phyloP scores from a whole-genome alignment of 768 basidiomycete species.

The Rickenella mellea region DNA sequence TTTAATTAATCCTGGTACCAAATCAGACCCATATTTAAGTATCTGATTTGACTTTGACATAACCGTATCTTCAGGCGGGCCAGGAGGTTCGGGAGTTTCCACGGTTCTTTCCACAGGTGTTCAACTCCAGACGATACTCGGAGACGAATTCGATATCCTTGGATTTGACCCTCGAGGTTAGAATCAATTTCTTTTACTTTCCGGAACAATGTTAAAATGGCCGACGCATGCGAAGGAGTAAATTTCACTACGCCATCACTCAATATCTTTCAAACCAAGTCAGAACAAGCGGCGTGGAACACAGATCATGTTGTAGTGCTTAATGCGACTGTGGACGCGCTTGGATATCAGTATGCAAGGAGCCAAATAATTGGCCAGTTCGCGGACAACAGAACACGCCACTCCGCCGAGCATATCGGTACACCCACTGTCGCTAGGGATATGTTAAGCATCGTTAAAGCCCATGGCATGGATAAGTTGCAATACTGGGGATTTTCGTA shows the following conservation, averaged over 20 bases:
- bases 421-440: slow-evolving; percentile 8
- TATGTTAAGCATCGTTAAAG: slow-evolving; percentile 11
- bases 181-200: no score
- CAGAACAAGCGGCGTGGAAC: not conserved
- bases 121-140: slow-evolving; percentile 8
- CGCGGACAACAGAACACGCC: not conserved
- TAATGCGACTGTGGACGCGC: not conserved
- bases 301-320: not conserved
- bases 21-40: not conserved
- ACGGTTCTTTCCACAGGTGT: slow-evolving; percentile 3
- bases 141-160: slow-evolving; percentile 15
- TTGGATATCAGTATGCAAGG: not conserved
- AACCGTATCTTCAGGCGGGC: slow-evolving; percentile 6
- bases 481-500: slow-evolving; percentile 8
- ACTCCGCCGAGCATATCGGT: slow-evolving; percentile 1
- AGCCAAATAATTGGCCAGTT: not conserved
- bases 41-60: not conserved
- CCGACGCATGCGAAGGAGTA: no score
- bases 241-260: not conserved
- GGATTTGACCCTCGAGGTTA: slow-evolving; percentile 21
- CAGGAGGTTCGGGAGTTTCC: slow-evolving; percentile 16
- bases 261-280: not conserved
- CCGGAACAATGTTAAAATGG: no score
- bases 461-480: slow-evolving; percentile 10
- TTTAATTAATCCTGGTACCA: not conserved